Evolutionary conservation across 208 protist species (phyloP).

Genomic region (Leishmania gerbilli): DNA sequence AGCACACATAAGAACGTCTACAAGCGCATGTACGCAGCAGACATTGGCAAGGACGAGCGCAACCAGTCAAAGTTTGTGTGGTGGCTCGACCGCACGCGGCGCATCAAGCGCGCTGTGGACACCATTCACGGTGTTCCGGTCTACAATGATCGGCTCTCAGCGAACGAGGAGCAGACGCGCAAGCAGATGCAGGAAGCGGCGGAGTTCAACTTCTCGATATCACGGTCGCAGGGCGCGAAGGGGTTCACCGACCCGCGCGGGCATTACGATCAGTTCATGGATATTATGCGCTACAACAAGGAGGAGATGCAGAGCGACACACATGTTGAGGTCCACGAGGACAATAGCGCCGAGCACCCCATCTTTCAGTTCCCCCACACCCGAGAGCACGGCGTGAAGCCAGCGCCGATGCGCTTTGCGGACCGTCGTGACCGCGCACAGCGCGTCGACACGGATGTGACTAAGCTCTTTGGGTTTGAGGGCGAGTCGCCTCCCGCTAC

Average conservation of each 20-base stretch:
- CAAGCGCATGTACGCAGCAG: slow-evolving; percentile 73
- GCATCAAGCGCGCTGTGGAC: slow-evolving; percentile 79
- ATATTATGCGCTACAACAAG: slow-evolving; percentile 68
- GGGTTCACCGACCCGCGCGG: slow-evolving; percentile 83
- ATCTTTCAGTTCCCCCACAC: slow-evolving; percentile 80
- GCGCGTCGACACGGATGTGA: slow-evolving; percentile 43
- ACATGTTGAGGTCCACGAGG: slow-evolving; percentile 67
- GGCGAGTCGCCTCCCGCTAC: neutral
- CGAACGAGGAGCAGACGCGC: slow-evolving; percentile 81
- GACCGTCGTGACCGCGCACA: slow-evolving; percentile 40
- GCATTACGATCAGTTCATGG: slow-evolving; percentile 78
- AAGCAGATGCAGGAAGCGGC: slow-evolving; percentile 86
- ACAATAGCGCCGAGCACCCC: slow-evolving; percentile 44
- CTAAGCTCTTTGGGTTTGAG: slow-evolving; percentile 32
- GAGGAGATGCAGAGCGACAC: slow-evolving; percentile 36
- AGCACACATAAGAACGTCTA: slow-evolving; percentile 43
- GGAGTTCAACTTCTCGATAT: slow-evolving; percentile 79
- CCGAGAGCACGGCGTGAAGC: slow-evolving; percentile 53
- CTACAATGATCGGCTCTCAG: slow-evolving; percentile 83
- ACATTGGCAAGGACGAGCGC: slow-evolving; percentile 65
- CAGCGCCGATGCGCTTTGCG: slow-evolving; percentile 22
- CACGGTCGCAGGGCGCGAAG: slow-evolving; percentile 73
- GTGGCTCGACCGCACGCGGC: slow-evolving; percentile 80
- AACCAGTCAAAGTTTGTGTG: slow-evolving; percentile 76
- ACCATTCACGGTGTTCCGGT: slow-evolving; percentile 84